A percentile compares a stretch with the other conserved stretches of the same genome.
Conservation (phyloP, 2,329 filamentous ascomycete species). For the Didymella keratinophila region DNA sequence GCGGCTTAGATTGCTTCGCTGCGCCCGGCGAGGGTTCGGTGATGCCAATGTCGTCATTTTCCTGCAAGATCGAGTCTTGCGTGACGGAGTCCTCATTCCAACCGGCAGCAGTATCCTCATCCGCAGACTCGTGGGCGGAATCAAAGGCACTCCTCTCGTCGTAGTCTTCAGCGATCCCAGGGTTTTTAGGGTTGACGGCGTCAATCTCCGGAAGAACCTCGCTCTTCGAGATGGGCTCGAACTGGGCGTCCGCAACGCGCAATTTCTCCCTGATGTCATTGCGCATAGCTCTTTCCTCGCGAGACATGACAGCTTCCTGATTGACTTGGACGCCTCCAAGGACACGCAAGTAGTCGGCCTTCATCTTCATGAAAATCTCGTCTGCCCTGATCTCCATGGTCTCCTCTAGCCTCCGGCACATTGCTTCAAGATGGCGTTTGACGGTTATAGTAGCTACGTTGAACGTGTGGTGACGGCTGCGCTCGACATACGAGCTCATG, state of each 20-base stretch:
- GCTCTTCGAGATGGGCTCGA: constrained; percentile 27
- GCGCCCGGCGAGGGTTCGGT: too few relatives aligned
- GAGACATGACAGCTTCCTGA: constrained; percentile 16
- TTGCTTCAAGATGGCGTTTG: constrained; percentile 49
- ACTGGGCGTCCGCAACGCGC: constrained; percentile 28
- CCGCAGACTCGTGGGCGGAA: constrained; percentile 3
- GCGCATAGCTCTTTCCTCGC: constrained; percentile 27
- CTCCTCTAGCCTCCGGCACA: constrained; percentile 55
- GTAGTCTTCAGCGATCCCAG: neutral
- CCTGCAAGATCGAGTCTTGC: too few relatives aligned
- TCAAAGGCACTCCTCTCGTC: constrained; percentile 18
- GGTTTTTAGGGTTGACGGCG: too few relatives aligned
- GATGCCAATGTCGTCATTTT: too few relatives aligned
- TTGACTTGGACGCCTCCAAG: constrained; percentile 38
- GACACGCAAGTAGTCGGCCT: constrained; percentile 49
- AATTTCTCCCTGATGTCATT: constrained; percentile 29
- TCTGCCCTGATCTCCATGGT: constrained; percentile 56
- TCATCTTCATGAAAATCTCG: constrained; percentile 52
- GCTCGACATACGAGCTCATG: constrained; percentile 58
- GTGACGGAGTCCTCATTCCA: neutral
- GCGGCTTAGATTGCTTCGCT: too few relatives aligned
- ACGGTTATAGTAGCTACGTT: constrained; percentile 54
- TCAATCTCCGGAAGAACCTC: neutral
- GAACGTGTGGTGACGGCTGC: constrained; percentile 59
- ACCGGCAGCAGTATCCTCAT: neutral